These are phyloP conservation scores for Wallacemonas rigidus DNA, from an alignment of 208 protist genomes.

Conservation along the genomic window DNA sequence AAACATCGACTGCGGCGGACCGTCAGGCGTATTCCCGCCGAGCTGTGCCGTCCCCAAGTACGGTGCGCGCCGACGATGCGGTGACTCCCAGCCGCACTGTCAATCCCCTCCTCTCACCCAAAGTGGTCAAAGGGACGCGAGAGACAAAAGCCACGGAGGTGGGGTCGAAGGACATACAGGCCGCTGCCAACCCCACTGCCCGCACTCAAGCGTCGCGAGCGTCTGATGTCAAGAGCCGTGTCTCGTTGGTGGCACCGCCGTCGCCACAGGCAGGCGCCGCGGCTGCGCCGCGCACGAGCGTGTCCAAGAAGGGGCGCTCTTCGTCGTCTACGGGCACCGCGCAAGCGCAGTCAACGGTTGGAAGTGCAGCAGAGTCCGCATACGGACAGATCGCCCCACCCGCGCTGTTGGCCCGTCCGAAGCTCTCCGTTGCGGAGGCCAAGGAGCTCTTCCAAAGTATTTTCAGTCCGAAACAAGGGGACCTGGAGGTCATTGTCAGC, in stretches of 20 bases:
- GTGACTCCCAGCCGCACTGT: background rate
- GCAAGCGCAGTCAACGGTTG: no score
- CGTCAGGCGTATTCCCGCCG: background rate
- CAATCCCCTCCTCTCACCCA: background rate
- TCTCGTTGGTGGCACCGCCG: background rate
- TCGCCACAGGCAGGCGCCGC: background rate
- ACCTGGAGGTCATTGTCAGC: conserved; percentile 42
- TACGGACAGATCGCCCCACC: no score
- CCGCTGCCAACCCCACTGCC: no score
- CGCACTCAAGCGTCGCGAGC: no score
- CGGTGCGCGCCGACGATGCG: background rate
- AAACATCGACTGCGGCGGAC: background rate
- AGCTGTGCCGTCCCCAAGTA: background rate
- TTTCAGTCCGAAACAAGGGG: conserved; percentile 35
- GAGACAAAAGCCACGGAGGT: background rate
- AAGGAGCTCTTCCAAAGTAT: conserved; percentile 33
- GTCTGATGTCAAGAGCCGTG: background rate
- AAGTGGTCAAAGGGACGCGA: background rate
- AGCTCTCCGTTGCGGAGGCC: conserved; percentile 27
- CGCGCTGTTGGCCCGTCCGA: conserved; percentile 14
- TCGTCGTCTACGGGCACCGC: background rate
- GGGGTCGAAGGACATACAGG: background rate
- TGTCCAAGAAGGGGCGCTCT: background rate
- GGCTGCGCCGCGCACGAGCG: background rate
- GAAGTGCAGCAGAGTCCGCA: no score